Base-by-base conservation (phyloP, 345 rosid species). In the Streptanthus diversifolius region DNA sequence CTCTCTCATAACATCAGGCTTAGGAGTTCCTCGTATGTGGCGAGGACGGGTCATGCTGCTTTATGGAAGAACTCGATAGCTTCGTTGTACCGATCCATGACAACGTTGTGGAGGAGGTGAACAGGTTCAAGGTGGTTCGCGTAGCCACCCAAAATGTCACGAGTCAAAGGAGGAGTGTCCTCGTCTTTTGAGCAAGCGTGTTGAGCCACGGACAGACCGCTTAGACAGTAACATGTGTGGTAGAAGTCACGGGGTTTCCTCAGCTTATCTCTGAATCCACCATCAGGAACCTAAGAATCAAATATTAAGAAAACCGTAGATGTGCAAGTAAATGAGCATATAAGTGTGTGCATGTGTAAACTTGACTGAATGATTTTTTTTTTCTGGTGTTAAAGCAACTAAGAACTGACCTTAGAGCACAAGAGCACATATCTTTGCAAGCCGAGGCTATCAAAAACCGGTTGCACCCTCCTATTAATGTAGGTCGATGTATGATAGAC, bases 151-250 rank as follows among this genome's bases (percentile, higher is more conserved):
- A 90, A 21, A 35, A 95, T 85, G 18, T 83, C 81, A 41, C 40
- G 48, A 32, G 90, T 83, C 79, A 75, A 48, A 0, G 98, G 96
- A 12, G 85, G 83, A 33, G 85, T 79, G 52, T 85, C 80, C 52
- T 77, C 83, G 27, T 83, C 85, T 58, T 79, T 84, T 12, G 81
- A 87, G 80, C 80, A 75, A 79, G 85, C 81, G 68, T 83, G 83
- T 63, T 91, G 98, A 78, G 95, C 80, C 52, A 86, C 86, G 0
- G 99, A 85, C 1, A 95, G 81, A 27, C 96, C 99, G 10, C 99
- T 91, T 6, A 95, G 76, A 72, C 97, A 95, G 81, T 95, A 95
- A 77, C 99, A 95, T 2, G 99, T 89, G 84, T 95, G 98, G 77
- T 95, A 91, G 63, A 76, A 80, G 77, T 95, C 99, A 66, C 85